Base-by-base conservation (phyloP, 257 asterid genomes). In the Rehmannia glutinosa region DNA sequence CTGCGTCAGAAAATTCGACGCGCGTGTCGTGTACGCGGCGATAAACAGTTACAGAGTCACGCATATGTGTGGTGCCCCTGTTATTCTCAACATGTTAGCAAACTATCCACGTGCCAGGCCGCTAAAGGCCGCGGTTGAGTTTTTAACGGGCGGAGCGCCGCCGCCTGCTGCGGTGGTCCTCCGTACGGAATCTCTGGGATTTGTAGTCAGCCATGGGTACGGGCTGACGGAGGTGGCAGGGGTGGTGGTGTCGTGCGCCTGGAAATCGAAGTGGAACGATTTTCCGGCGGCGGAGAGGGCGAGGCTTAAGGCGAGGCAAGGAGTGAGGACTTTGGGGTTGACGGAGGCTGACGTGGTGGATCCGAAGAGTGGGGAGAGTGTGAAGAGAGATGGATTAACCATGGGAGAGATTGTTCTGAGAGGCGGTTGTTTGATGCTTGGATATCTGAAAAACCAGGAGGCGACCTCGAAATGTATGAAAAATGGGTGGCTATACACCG, bases 51-150 rank as follows among this genome's bases (percentile, higher is more conserved):
- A 88, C 8, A 73, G 66, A 0, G 95, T 91, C 8, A 88, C 96
- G 0, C 96, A 91, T 63, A 84, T 88, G 95, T 81, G 97, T 46
- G 97, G 96, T 17, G 97, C 97, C 0, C 96, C 97, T 0, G 88
- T 86, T 71, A 72, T 91, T 5, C 86, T 91, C 2, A 78, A 78
- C 53, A 91, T 91, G 96, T 3, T 91, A 3, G 80, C 85, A 0
- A 85, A 87, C 42, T 68, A 69, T 8, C 80, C 87, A 0, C 2
- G 13, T 0, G 82, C 77, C 0, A 74, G 23, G 32, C 81, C 78
- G 24, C 72, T 84, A 1, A 47, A 76, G 4, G 16, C 30, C 47
- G 84, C 86, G 0, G 89, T 91, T 2, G 76, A 81, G 1, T 54
- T 88, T 53, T 24, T 82, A 50, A 88, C 97, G 0, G 96, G 84